Base-by-base conservation (phyloP, 2,329 filamentous ascomycete genomes). In the Xylaria sp. region DNA sequence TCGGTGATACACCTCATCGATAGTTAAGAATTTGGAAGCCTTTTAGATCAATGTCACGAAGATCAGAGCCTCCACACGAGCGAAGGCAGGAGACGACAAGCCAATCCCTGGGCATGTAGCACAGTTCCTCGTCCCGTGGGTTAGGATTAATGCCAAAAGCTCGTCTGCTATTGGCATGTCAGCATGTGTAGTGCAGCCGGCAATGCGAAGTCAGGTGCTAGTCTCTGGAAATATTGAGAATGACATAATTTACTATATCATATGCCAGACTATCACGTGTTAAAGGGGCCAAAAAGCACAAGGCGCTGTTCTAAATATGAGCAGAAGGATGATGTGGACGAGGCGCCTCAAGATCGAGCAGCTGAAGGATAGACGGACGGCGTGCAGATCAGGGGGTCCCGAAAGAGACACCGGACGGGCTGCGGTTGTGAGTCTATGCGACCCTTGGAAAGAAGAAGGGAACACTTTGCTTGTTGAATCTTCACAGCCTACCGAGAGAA, bases 151-250 rank as follows among this genome's bases (percentile, higher is more conserved):
- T 50, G 10, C 44, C 4, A 44, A 53, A 55, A 58, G 50, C 35
- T 52, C 37, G 55, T 19, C 48, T 59, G 44, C 49, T 42, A 63
- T 60, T 61, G 57, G 62, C 56, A 69, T 62, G 58, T 64, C 54
- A 62, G 63, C 56, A 57, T 53, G 63, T 57, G 60, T 61, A 60
- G 54, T 57, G 59, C 59, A 67, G 62, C 62, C 63, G 55, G 59
- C 23, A 53, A 58, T 59, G 60, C 58, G 56, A 58, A 57, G 54
- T 46, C 49, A 62, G 55, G 56, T 57, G 59, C 50, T 59, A 39
- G 35, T 42, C 44, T 50, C 42, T 49, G 49, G 42, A 23, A 34
- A 18, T 51, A 51, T 52, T 55, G 60, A 57, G 59, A 57, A 58
- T 52, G 57, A 52, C 54, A 23, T 51, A 51, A 51, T 34, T n/a